phyloP scores from a whole-genome alignment of 495 filamentous ascomycete genomes.

The Aspergillus panamensis region DNA sequence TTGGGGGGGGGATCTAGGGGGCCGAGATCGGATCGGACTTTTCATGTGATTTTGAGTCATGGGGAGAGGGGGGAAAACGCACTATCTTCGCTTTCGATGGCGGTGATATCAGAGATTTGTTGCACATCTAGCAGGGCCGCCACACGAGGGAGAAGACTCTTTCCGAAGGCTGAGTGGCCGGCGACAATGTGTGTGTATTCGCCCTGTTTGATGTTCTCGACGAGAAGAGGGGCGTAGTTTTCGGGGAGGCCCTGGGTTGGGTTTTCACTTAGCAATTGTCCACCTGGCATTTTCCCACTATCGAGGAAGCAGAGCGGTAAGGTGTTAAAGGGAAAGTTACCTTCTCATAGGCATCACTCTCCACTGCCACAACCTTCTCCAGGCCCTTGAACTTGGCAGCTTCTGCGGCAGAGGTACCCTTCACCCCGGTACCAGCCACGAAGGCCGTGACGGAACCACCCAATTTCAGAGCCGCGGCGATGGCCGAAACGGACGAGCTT shows the following conservation, averaged over 20 bases:
- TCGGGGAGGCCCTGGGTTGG: constrained; percentile 74
- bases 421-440: constrained; percentile 77
- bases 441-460: constrained; percentile 84
- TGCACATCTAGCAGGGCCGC: constrained; percentile 92
- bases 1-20: not conserved
- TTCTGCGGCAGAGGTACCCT: constrained; percentile 71
- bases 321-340: constrained; percentile 35
- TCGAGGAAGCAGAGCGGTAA: no score
- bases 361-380: constrained; percentile 84
- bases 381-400: constrained; percentile 86
- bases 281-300: no score
- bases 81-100: constrained; percentile 84
- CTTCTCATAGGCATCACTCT: constrained; percentile 90
- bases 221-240: constrained; percentile 89
- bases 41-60: not conserved
- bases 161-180: constrained; percentile 93
- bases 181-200: constrained; percentile 87
- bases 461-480: constrained; percentile 82
- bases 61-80: constrained; percentile 22
- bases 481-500: constrained; percentile 73
- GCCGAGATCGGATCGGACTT: not conserved
- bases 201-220: constrained; percentile 93
- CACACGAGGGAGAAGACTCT: constrained; percentile 90
- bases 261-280: no score
- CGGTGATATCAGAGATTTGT: constrained; percentile 87